Percentiles rank a stretch among this genome's conserved stretches.
phyloP scores from a whole-genome alignment of 768 basidiomycete genomes.

The Calocybe gangraenosa region DNA sequence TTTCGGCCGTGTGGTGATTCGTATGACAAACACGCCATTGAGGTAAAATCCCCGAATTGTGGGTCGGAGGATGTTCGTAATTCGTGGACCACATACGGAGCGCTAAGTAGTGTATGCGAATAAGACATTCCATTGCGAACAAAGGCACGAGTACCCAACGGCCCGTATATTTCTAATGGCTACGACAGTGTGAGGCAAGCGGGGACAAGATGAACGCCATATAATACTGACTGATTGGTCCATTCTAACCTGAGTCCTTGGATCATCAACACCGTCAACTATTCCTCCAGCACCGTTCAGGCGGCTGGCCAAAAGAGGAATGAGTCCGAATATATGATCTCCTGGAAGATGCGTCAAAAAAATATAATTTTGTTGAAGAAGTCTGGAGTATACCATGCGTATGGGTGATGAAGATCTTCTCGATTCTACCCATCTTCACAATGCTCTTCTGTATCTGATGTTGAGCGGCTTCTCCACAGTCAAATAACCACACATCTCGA shows the following conservation, averaged over 20 bases:
- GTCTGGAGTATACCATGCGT: slow-evolving; percentile 59
- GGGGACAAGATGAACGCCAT: neutral
- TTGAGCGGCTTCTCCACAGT: slow-evolving; percentile 84
- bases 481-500: slow-evolving; percentile 78
- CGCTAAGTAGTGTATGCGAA: slow-evolving; percentile 63
- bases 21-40: slow-evolving; percentile 40
- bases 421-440: slow-evolving; percentile 76
- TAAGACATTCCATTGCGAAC: slow-evolving; percentile 63
- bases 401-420: slow-evolving; percentile 86
- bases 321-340: slow-evolving; percentile 76
- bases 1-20: slow-evolving; percentile 64
- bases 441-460: slow-evolving; percentile 67
- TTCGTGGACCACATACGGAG: slow-evolving; percentile 80
- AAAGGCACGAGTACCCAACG: slow-evolving; percentile 77
- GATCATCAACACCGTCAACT: slow-evolving; percentile 55
- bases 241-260: slow-evolving; percentile 38
- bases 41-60: slow-evolving; percentile 41
- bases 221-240: slow-evolving; percentile 28
- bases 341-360: slow-evolving; percentile 36
- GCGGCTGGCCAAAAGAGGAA: slow-evolving; percentile 63
- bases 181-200: slow-evolving; percentile 21
- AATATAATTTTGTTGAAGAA: slow-evolving; percentile 1
- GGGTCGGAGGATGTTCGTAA: slow-evolving; percentile 64
- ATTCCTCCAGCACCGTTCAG: slow-evolving; percentile 74
- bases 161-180: slow-evolving; percentile 84